These are phyloP conservation scores for Tylopilus subfusipes DNA, from an alignment of 768 basidiomycete genomes.

Conservation along the genomic window DNA sequence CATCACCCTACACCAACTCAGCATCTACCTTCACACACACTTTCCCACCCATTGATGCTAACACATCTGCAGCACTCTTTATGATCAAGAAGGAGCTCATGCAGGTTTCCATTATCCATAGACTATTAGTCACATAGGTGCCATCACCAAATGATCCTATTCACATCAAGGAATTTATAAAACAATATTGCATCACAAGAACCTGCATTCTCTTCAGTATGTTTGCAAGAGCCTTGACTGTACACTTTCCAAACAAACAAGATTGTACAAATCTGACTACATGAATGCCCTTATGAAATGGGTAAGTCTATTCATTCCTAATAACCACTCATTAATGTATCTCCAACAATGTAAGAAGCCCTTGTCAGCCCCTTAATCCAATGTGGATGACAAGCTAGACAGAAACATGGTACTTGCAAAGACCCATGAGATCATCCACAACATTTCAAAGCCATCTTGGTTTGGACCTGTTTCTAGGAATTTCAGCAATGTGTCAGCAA, in stretches of 20 bases:
- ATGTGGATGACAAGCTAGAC: too few species aligned
- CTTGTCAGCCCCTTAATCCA: background rate
- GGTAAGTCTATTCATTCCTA: too few species aligned
- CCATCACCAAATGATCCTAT: too few species aligned
- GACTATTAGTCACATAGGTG: too few species aligned
- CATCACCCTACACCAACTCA: too few species aligned
- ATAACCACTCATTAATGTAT: background rate
- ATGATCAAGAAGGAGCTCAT: background rate
- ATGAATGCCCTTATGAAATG: too few species aligned
- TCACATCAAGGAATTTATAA: too few species aligned
- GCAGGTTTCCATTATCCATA: background rate
- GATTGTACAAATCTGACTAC: too few species aligned
- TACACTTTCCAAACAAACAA: too few species aligned
- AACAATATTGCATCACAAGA: too few species aligned
- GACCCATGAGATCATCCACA: constrained; percentile 1
- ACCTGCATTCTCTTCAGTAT: background rate
- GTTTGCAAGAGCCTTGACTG: background rate
- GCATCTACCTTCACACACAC: background rate
- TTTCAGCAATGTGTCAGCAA: constrained; percentile 23
- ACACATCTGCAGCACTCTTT: too few species aligned
- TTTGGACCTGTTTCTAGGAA: constrained; percentile 15
- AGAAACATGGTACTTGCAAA: background rate
- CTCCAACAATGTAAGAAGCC: background rate
- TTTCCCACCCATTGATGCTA: background rate
- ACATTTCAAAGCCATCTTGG: constrained; percentile 9